phyloP scores from a whole-genome alignment of 495 filamentous ascomycete genomes.

The Daldinia vernicosa region DNA sequence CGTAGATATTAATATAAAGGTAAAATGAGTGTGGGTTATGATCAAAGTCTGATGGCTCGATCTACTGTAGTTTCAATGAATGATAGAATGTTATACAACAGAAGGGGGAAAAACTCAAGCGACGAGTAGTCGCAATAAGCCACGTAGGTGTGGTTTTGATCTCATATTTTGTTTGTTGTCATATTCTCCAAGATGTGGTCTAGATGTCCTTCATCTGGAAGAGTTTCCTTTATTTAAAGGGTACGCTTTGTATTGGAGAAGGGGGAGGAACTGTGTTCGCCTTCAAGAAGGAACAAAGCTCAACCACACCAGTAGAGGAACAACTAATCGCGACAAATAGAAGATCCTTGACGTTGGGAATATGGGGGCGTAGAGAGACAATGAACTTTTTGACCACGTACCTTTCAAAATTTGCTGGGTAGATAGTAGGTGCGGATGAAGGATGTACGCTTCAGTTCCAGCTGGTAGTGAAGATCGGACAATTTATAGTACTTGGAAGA shows the following conservation, averaged over 20 bases:
- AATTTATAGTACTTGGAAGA: conserved; percentile 27
- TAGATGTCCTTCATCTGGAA: background rate
- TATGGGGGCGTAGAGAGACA: background rate
- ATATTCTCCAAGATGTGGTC: background rate
- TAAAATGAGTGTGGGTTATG: conserved; percentile 34
- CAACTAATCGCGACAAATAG: background rate
- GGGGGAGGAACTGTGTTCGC: conserved; percentile 7
- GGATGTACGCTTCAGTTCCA: conserved; percentile 47
- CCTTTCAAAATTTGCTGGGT: conserved; percentile 5
- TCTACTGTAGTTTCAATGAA: conserved; percentile 22
- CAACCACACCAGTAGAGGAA: background rate
- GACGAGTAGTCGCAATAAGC: background rate
- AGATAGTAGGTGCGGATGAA: background rate
- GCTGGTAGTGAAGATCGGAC: conserved; percentile 40
- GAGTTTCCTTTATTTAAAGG: conserved; percentile 17
- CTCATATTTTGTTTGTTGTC: conserved; percentile 2
- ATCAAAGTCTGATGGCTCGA: conserved; percentile 26
- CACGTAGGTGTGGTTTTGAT: conserved; percentile 20
- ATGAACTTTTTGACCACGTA: conserved; percentile 14
- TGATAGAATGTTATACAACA: conserved; percentile 18
- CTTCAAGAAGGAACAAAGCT: background rate
- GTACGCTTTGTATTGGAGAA: conserved; percentile 27
- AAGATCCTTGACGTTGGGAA: background rate
- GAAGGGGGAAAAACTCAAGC: background rate
- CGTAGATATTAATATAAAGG: conserved; percentile 18